A percentile compares a stretch with the other conserved stretches of the same genome.
phyloP scores from a whole-genome alignment of 495 filamentous ascomycete species.

The Aspergillus saccharolyticus region DNA sequence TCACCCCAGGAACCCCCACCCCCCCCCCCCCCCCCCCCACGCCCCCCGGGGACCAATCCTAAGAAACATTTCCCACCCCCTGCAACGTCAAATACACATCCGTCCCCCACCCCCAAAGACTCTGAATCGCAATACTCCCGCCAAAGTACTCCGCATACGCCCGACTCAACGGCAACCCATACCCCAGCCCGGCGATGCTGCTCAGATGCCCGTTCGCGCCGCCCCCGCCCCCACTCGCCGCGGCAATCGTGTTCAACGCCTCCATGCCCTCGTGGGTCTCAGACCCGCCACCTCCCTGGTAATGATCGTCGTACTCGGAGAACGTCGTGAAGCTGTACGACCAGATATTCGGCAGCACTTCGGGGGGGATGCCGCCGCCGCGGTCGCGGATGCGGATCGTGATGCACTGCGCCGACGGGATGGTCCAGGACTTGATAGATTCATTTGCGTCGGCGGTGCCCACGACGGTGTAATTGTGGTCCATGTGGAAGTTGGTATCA shows the following conservation, averaged over 20 bases:
- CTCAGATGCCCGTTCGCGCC: slow-evolving; percentile 53
- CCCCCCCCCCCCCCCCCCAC: not conserved
- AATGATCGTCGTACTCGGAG: slow-evolving; percentile 50
- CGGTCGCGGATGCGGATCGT: slow-evolving; percentile 93
- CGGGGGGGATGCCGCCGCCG: slow-evolving; percentile 86
- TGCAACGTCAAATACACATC: slow-evolving; percentile 78
- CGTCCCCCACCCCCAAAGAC: slow-evolving; percentile 89
- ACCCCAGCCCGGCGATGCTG: slow-evolving; percentile 87
- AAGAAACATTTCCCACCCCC: slow-evolving; percentile 66
- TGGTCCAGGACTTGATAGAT: slow-evolving; percentile 30
- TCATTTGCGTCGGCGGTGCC: slow-evolving; percentile 32
- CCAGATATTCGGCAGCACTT: slow-evolving; percentile 83
- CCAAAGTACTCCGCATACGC: slow-evolving; percentile 99
- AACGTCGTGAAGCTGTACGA: slow-evolving; percentile 96
- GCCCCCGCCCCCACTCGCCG: slow-evolving; percentile 37
- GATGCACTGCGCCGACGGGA: slow-evolving; percentile 66
- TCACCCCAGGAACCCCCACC: not conserved
- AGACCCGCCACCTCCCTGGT: slow-evolving; percentile 20
- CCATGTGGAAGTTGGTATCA: slow-evolving; percentile 29
- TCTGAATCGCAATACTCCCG: slow-evolving; percentile 91
- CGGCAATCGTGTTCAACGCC: slow-evolving; percentile 67
- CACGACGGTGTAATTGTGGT: slow-evolving; percentile 18
- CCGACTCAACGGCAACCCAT: slow-evolving; percentile 84
- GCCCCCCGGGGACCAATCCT: not conserved
- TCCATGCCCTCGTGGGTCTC: slow-evolving; percentile 49